Conservation (phyloP, 1,284 basidiomycete genomes). For the Trichosporon coremiiforme region DNA sequence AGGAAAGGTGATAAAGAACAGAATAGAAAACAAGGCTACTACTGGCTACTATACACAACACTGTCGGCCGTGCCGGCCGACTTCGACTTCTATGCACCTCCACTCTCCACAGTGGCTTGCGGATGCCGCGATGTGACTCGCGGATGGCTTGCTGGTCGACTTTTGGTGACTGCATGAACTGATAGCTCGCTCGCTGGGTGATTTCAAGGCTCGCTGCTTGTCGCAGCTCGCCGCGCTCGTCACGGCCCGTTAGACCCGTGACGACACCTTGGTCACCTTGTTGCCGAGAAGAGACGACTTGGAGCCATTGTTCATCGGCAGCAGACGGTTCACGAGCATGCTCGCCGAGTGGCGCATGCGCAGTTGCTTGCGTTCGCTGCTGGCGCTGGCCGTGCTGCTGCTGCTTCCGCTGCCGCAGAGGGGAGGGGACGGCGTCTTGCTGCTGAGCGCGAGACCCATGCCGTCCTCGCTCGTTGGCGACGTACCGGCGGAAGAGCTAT, state of each 20-base stretch:
- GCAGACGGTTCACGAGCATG: slow-evolving; percentile 13
- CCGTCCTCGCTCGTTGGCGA: background rate
- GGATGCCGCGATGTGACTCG: background rate
- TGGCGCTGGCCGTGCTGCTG: background rate
- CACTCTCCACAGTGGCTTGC: background rate
- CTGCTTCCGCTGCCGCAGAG: background rate
- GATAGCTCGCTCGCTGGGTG: background rate
- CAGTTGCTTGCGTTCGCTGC: slow-evolving; percentile 13
- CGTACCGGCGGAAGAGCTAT: background rate
- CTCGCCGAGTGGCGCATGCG: slow-evolving; percentile 13
- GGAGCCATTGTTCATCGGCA: slow-evolving; percentile 9
- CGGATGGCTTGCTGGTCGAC: background rate
- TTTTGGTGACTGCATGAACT: background rate
- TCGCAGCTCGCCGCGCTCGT: background rate
- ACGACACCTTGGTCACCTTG: slow-evolving; percentile 12
- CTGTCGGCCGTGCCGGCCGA: background rate
- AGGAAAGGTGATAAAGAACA: background rate
- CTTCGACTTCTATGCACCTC: background rate
- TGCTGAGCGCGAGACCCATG: background rate
- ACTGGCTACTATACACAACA: background rate
- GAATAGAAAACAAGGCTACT: background rate
- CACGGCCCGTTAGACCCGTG: background rate
- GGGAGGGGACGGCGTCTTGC: slow-evolving; percentile 2
- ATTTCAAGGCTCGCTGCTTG: too few relatives aligned
- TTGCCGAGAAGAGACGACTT: background rate